Base-by-base conservation (phyloP, 768 basidiomycete species). In the Auricularia heimuer region DNA sequence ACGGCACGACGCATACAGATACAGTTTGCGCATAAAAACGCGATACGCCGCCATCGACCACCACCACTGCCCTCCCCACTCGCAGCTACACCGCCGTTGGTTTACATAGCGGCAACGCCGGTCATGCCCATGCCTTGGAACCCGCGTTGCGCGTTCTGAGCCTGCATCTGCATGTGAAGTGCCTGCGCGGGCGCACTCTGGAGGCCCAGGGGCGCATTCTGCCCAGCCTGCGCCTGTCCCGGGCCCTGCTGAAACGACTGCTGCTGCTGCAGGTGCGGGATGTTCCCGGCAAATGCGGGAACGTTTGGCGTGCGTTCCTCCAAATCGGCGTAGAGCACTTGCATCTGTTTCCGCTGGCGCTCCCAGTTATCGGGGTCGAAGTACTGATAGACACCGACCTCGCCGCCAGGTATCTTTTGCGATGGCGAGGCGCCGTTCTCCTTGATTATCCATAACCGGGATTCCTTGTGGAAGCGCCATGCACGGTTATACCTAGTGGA, bases 391-490 rank as follows among this genome's bases (percentile, higher is more conserved):
- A 87, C 84, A 34, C 94, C 94, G 69, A 89, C 85, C 75, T 97
- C 92, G 70, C 90, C 86, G 62, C 90, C 88, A 54, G 82, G 84
- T 6, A 90, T 86, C 75, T 91, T 91, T 69, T 85, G 82, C 65
- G 88, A 88, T 61, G 87, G 86, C 63, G 83, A 78, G 63, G 88
- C 87, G 24, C 89, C 89, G 44, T 83, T 86, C 75, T 96, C 93
- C 72, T 95, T 95, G 58, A 92, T 95, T 75, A 97, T 77, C 87
- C 87, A 85, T 83, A 92, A 75, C 51, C 87, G 87, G 62, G 92
- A 81, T 70, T 94, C 92, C 75, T 94, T 97, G 84, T 97, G 94
- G 76, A 89, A 97, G 66, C 95, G 82, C 94, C 95, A 98, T 75
- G 94, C 94, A 67, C 94, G 89, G 75, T 90, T 90, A 81, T 86